Evolutionary conservation across 108 stramenopile genomes (phyloP), one percentile per base, ranked within the genome.

Genomic region (Nitzschia palea): DNA sequence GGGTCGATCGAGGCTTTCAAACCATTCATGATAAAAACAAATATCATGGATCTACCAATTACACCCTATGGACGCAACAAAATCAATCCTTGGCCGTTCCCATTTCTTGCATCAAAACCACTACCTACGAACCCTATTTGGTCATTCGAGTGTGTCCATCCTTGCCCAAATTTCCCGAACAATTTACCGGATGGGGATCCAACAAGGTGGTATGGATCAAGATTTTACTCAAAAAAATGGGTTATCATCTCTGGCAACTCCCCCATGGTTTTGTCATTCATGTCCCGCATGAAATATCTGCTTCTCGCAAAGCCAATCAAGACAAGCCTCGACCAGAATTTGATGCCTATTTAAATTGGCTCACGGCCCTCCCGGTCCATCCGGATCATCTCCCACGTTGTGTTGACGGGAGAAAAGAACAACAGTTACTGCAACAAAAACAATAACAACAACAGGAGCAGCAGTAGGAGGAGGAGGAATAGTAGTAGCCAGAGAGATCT

Each of bases 51-150:
- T 80, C 77, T 58, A 90, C 89, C 26, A 65, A 54, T 32, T 90
- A 90, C 48, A 51, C 42, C 15, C 25, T 62, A 35, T 87, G 86
- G 86, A 66, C 53, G 30, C 27, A 62, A 2, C 28, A 58, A 2
- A 86, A 65, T 40, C 76, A 44, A 63, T 54, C 23, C 69, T 72
- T 12, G 45, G 33, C 3, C 73, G 28, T 79, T n/a, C 68, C 74
- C 42, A 66, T 90, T 48, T 70, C 82, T 25, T 91, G 90, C 47
- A 70, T 91, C 31, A 62, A 76, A 48, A 75, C 68, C 56, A 74
- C 82, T 61, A 81, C 85, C 5, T 91, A 88, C 43, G 90, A 91
- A 66, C 90, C 90, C 34, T 91, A 91, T 64, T 57, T 91, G 71
- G 83, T 71, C 5, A 5, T 91, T 4, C 69, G 87, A 31, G 80